phyloP scores from a whole-genome alignment of 139 green algal genomes.

The Pleodorina starrii region DNA sequence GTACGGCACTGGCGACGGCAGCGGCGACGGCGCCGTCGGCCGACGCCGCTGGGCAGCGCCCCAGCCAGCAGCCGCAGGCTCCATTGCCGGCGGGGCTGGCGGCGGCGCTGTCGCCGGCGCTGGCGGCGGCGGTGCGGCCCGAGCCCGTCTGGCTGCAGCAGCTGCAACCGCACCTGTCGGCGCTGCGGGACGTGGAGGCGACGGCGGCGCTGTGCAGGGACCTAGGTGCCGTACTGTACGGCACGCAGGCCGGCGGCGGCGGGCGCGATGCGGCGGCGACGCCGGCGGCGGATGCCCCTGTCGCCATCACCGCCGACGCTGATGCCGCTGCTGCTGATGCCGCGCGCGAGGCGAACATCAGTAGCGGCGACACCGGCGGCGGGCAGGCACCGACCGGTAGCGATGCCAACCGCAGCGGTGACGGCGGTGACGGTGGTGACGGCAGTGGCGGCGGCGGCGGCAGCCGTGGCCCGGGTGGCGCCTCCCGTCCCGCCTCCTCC shows the following conservation, averaged over 20 bases:
- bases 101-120: not conserved
- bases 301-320: not conserved
- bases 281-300: not conserved
- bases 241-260: not conserved
- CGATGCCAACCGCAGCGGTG: not conserved
- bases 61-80: too few relatives aligned
- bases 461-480: not conserved
- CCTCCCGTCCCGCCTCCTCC: too few relatives aligned
- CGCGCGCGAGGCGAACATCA: not conserved
- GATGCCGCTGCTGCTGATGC: not conserved
- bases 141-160: not conserved
- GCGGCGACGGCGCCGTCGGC: not conserved
- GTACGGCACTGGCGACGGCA: not conserved
- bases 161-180: slow-evolving; percentile 19
- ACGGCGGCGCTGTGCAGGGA: slow-evolving; percentile 26
- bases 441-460: not conserved
- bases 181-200: slow-evolving; percentile 6
- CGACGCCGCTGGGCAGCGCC: not conserved
- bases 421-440: too few relatives aligned
- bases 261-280: not conserved
- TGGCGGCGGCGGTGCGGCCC: slow-evolving; percentile 1
- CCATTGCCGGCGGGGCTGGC: too few relatives aligned
- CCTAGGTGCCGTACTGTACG: not conserved
- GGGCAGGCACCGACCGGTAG: not conserved
- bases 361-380: not conserved